phyloP scores from a whole-genome alignment of 805 yeast species.

The Pichia cephalocereana region DNA sequence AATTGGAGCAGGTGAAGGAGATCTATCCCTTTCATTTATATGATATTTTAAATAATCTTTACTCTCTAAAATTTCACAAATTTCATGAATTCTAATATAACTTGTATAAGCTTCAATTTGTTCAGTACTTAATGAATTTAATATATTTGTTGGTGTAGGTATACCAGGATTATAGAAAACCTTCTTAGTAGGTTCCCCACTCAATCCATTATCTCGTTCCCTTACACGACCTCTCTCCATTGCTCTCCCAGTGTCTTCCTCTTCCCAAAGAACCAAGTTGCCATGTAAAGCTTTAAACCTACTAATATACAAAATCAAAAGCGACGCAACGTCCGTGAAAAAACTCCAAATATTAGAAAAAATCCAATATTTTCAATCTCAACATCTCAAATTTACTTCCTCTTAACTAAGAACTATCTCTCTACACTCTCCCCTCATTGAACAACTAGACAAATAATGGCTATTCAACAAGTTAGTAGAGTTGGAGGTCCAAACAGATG shows the following conservation, averaged over 20 bases:
- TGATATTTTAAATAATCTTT: slow-evolving; percentile 34
- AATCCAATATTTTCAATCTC: no score
- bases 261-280: no score
- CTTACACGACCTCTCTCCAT: background rate
- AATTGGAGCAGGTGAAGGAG: slow-evolving; percentile 89
- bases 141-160: slow-evolving; percentile 11
- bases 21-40: slow-evolving; percentile 35
- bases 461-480: slow-evolving; percentile 26
- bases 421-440: background rate
- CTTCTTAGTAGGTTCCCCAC: slow-evolving; percentile 7
- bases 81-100: slow-evolving; percentile 59
- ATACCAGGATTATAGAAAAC: slow-evolving; percentile 10
- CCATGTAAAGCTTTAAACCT: no score
- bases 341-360: no score
- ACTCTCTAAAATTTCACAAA: slow-evolving; percentile 42
- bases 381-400: background rate
- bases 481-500: slow-evolving; percentile 32
- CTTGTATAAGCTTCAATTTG: slow-evolving; percentile 66
- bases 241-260: no score
- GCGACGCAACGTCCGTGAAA: no score
- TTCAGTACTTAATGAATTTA: slow-evolving; percentile 49
- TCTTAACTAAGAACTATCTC: background rate
- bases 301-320: no score
- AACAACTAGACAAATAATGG: slow-evolving; percentile 14
- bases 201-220: slow-evolving; percentile 7